phyloP scores from a whole-genome alignment of 2,329 filamentous ascomycete genomes.

The Aspergillus sp. region DNA sequence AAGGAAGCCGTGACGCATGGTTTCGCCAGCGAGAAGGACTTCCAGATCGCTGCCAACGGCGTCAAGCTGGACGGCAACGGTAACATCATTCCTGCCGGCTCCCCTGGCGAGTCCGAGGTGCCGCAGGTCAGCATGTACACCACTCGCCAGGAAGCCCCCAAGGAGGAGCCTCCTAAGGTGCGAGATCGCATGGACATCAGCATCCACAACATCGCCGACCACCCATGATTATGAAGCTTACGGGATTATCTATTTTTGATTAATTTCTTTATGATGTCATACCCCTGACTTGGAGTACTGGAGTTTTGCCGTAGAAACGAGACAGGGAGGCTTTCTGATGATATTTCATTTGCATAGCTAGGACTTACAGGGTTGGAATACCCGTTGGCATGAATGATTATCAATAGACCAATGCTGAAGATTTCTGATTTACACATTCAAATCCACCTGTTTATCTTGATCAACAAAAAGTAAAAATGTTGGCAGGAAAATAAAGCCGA shows the following conservation, averaged over 20 bases:
- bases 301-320: neutral
- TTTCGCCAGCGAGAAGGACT: conserved; percentile 59
- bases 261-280: conserved; percentile 4
- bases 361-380: neutral
- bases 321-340: conserved; percentile 8
- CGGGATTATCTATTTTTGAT: conserved; percentile 8
- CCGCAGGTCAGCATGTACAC: conserved; percentile 24
- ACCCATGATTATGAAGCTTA: conserved; percentile 31
- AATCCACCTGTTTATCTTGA: too few relatives aligned
- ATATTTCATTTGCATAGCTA: conserved; percentile 6
- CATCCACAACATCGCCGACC: conserved; percentile 58
- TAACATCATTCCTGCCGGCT: conserved; percentile 54
- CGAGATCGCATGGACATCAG: conserved; percentile 59
- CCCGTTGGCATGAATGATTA: neutral
- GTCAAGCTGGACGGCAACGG: conserved; percentile 57
- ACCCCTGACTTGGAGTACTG: conserved; percentile 4
- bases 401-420: neutral
- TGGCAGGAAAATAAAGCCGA: neutral
- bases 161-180: conserved; percentile 41
- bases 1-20: conserved; percentile 65
- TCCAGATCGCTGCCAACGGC: conserved; percentile 63
- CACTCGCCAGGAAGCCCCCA: conserved; percentile 15
- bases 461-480: too few relatives aligned
- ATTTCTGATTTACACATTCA: neutral
- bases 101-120: conserved; percentile 22